These are phyloP conservation scores for Cucurbita argyrosperma DNA, from an alignment of 306 rosid genomes.

Conservation along the genomic window DNA sequence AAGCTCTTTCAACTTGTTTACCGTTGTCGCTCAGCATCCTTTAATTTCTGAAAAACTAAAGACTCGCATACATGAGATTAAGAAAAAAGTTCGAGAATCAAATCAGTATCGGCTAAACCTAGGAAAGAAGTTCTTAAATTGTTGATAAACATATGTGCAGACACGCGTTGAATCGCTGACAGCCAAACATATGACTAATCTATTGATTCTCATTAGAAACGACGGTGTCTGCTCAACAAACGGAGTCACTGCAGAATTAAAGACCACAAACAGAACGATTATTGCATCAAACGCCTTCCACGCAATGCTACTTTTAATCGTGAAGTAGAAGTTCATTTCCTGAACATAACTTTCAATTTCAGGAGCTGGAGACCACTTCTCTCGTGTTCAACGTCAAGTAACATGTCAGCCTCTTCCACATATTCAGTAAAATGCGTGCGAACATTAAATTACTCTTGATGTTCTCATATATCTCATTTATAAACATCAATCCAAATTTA, in stretches of 20 bases:
- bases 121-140: neutral
- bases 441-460: neutral
- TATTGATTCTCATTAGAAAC: neutral
- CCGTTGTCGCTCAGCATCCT: slow-evolving; percentile 63
- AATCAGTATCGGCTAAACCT: neutral
- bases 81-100: neutral
- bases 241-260: neutral
- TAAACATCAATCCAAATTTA: neutral
- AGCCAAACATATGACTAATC: neutral
- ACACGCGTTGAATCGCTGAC: neutral
- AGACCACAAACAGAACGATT: neutral
- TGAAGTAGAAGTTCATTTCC: neutral
- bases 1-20: slow-evolving; percentile 61
- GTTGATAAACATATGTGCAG: neutral
- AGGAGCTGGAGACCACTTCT: neutral
- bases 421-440: neutral
- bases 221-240: neutral
- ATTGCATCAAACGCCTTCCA: neutral
- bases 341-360: neutral
- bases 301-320: neutral
- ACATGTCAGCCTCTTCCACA: neutral
- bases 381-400: neutral
- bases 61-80: slow-evolving; percentile 3
- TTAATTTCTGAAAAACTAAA: slow-evolving; percentile 43
- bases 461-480: neutral